Conservation (phyloP, 495 filamentous ascomycete genomes). For the Tuber indicum region DNA sequence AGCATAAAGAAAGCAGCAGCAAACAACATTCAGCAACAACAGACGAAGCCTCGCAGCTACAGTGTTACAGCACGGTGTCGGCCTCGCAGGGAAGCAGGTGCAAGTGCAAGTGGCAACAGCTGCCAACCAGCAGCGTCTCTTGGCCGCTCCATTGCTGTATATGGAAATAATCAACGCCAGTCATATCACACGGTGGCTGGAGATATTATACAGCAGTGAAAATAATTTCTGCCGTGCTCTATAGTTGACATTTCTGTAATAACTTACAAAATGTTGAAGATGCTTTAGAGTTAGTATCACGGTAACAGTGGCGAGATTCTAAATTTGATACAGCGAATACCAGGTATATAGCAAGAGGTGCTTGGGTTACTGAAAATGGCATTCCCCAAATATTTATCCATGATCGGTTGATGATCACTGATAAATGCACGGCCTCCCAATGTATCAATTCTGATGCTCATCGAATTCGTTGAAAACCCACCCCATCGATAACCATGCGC, state of each 20-base stretch:
- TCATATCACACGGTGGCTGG: neutral
- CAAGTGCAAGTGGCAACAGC: neutral
- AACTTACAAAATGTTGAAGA: neutral
- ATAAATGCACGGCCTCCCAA: neutral
- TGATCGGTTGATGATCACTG: neutral
- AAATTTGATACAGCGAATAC: neutral
- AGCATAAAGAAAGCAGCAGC: neutral
- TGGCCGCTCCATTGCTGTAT: neutral
- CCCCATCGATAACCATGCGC: conserved; percentile 2
- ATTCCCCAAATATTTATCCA: neutral
- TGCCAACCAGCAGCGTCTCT: neutral
- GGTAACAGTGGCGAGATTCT: too few species aligned
- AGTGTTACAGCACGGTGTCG: neutral
- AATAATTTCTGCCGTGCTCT: neutral
- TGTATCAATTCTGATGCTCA: neutral
- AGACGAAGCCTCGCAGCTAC: neutral
- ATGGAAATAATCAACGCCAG: neutral
- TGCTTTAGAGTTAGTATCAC: neutral
- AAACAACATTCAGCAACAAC: neutral
- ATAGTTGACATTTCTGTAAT: neutral
- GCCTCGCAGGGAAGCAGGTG: neutral
- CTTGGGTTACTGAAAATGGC: neutral
- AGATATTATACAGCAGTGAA: neutral
- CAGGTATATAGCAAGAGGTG: neutral
- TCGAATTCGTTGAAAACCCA: neutral